phyloP scores from a whole-genome alignment of 768 basidiomycete genomes.

The Boletellus ananiceps region DNA sequence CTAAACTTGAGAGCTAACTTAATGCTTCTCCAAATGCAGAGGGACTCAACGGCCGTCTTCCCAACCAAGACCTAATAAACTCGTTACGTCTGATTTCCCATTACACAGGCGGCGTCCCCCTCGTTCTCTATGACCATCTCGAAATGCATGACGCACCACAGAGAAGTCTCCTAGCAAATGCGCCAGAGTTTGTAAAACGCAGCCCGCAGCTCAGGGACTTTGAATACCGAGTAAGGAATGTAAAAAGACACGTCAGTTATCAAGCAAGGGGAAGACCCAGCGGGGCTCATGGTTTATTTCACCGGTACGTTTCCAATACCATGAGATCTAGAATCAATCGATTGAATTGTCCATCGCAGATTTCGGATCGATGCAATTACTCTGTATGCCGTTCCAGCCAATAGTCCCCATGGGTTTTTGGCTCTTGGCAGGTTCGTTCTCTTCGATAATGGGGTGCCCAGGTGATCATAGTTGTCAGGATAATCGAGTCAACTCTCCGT shows the following conservation, averaged over 20 bases:
- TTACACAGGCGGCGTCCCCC: conserved; percentile 70
- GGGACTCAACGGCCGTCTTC: conserved; percentile 90
- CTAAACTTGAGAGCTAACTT: conserved; percentile 1
- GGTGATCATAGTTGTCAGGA: conserved; percentile 37
- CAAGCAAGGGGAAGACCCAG: conserved; percentile 78
- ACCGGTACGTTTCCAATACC: conserved; percentile 52
- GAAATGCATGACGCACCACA: conserved; percentile 43
- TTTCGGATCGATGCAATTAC: conserved; percentile 95
- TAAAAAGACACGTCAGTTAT: conserved; percentile 65
- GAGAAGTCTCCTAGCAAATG: conserved; percentile 36
- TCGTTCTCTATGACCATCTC: conserved; percentile 75
- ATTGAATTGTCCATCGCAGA: conserved; percentile 36
- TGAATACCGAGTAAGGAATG: conserved; percentile 56
- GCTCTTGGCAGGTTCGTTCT: conserved; percentile 74
- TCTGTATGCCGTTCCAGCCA: conserved; percentile 79
- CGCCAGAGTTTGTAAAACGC: conserved; percentile 42
- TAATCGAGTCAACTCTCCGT: conserved; percentile 82
- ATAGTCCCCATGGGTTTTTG: conserved; percentile 94
- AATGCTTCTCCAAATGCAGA: conserved; percentile 44
- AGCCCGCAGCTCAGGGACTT: conserved; percentile 47
- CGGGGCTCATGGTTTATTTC: conserved; percentile 87
- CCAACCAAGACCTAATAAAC: conserved; percentile 94
- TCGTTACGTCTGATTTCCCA: conserved; percentile 69
- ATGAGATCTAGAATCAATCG: not conserved
- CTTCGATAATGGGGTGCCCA: not conserved